Conservation (phyloP, 129 eudicot species). For the carrot (Daucus carota) region DH1_v3.0 NC_030382.2:27387001-27387500, state of each 20-base stretch:
- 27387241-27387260: constrained; percentile 33
- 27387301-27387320: constrained; percentile 48
- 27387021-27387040: constrained; percentile 26
- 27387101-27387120: constrained; percentile 16
- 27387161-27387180: constrained; percentile 30
- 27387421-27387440: constrained; percentile 65
- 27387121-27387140: constrained; percentile 20
- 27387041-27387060: constrained; percentile 43
- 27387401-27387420: constrained; percentile 93
- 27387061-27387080: constrained; percentile 32
- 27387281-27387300: constrained; percentile 23
- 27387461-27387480: constrained; percentile 23
- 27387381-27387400: constrained; percentile 61
- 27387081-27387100: constrained; percentile 20
- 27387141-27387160: constrained; percentile 19
- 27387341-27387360: constrained; percentile 49
- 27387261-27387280: constrained; percentile 32
- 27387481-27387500: constrained; percentile 46
- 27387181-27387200: constrained; percentile 27
- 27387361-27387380: constrained; percentile 69
- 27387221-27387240: constrained; percentile 26
- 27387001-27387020: constrained; percentile 35
- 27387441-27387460: constrained; percentile 39
- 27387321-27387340: constrained; percentile 30
- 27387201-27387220: constrained; percentile 23